Evolutionary conservation across 2,329 filamentous ascomycete species (phyloP).

Genomic region (Sclerotinia borealis): DNA sequence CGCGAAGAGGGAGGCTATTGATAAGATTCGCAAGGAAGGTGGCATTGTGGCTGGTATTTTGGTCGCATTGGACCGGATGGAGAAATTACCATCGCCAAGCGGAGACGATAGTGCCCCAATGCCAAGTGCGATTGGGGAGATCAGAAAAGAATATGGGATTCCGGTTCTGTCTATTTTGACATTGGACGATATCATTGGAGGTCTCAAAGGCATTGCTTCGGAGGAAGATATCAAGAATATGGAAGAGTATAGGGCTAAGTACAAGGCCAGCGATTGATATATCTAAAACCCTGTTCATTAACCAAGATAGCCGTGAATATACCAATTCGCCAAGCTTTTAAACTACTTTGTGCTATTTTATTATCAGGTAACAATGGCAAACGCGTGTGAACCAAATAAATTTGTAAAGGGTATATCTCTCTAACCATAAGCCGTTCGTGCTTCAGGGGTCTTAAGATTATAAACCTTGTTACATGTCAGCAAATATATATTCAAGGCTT

Average conservation of each 20-base stretch:
- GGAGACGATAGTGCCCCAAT: constrained; percentile 51
- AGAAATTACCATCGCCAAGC: constrained; percentile 64
- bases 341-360: not conserved
- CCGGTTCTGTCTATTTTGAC: constrained; percentile 80
- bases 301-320: not conserved
- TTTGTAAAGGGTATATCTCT: not conserved
- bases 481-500: not conserved
- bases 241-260: constrained; percentile 66
- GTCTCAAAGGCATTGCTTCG: constrained; percentile 55
- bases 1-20: constrained; percentile 86
- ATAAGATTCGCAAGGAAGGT: constrained; percentile 80
- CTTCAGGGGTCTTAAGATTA: not conserved
- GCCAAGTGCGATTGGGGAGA: constrained; percentile 78
- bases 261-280: constrained; percentile 49
- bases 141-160: constrained; percentile 75
- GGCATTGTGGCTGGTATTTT: constrained; percentile 82
- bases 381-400: not conserved
- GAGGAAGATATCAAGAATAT: constrained; percentile 59
- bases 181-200: constrained; percentile 74
- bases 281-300: constrained; percentile 14
- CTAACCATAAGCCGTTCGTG: constrained; percentile 26
- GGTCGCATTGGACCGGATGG: constrained; percentile 80
- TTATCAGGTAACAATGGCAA: not conserved
- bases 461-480: not conserved
- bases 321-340: not conserved